phyloP scores from a whole-genome alignment of 257 asterid species.

The Leptodermis oblonga region DNA sequence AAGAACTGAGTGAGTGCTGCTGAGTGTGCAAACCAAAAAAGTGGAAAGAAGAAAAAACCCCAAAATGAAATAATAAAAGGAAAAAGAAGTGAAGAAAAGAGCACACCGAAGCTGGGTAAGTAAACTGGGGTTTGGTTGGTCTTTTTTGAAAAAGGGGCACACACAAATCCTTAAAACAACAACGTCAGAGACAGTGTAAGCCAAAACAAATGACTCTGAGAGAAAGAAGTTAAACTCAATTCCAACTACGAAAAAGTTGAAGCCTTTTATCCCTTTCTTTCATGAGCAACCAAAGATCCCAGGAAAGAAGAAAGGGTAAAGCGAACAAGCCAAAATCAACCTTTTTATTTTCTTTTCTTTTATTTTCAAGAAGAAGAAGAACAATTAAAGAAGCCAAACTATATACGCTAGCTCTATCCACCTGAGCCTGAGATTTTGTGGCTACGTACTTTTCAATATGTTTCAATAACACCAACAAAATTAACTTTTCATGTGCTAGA shows the following conservation, averaged over 20 bases:
- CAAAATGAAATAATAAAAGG: neutral
- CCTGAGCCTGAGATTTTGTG: neutral
- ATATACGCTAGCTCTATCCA: neutral
- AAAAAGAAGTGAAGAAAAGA: too few species aligned
- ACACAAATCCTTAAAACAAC: neutral
- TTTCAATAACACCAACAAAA: neutral
- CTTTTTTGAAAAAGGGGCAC: neutral
- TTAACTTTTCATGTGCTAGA: neutral
- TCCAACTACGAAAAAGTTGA: conserved; percentile 2
- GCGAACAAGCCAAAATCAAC: conserved; percentile 11
- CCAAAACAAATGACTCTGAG: neutral
- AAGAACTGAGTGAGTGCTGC: too few species aligned
- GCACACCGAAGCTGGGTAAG: neutral
- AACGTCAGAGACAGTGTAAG: neutral
- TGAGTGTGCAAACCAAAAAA: neutral
- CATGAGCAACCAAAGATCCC: neutral
- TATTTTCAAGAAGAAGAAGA: neutral
- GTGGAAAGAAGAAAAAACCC: neutral
- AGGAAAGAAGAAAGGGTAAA: neutral
- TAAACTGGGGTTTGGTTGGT: conserved; percentile 7
- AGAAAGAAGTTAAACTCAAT: conserved; percentile 1
- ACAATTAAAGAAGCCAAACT: neutral
- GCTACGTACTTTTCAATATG: too few species aligned
- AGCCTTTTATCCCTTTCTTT: neutral
- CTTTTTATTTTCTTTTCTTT: conserved; percentile 14